These are phyloP conservation scores for Tolypocladium ophioglossoides DNA, from an alignment of 2,329 filamentous ascomycete species.

Conservation along the genomic window DNA sequence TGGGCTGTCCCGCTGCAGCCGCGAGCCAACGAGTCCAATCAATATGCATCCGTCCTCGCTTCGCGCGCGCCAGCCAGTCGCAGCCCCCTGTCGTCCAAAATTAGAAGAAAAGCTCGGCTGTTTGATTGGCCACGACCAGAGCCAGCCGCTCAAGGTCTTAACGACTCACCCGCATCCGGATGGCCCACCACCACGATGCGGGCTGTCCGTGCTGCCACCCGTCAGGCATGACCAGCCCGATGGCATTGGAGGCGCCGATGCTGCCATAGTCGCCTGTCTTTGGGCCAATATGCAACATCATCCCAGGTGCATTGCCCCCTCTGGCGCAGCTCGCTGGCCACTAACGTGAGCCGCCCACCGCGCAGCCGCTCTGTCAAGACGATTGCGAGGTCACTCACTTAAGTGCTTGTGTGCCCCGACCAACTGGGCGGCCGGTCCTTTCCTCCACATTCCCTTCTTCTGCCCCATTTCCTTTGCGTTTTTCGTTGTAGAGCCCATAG, in stretches of 20 bases:
- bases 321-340: constrained; percentile 10
- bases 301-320: constrained; percentile 5
- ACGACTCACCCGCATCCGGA: not conserved
- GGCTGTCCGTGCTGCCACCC: no score
- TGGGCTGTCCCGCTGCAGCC: constrained; percentile 8
- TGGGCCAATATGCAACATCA: constrained; percentile 1
- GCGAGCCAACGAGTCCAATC: constrained; percentile 12
- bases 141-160: not conserved
- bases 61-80: constrained; percentile 31
- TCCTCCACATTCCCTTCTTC: constrained; percentile 24
- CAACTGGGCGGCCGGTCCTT: constrained; percentile 14
- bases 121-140: constrained; percentile 21
- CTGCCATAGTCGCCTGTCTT: constrained; percentile 1
- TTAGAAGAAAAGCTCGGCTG: constrained; percentile 16
- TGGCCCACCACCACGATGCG: not conserved
- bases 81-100: constrained; percentile 21
- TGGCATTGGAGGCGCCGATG: not conserved
- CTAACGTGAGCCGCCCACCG: constrained; percentile 14
- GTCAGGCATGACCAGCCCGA: not conserved
- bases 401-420: constrained; percentile 17
- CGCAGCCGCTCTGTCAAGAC: constrained; percentile 15
- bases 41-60: constrained; percentile 12
- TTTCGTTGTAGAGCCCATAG: constrained; percentile 17
- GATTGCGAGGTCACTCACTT: constrained; percentile 10
- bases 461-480: constrained; percentile 16